Conservation (phyloP, 2,329 filamentous ascomycete genomes). For the Zymoseptoria ardabiliae region DNA sequence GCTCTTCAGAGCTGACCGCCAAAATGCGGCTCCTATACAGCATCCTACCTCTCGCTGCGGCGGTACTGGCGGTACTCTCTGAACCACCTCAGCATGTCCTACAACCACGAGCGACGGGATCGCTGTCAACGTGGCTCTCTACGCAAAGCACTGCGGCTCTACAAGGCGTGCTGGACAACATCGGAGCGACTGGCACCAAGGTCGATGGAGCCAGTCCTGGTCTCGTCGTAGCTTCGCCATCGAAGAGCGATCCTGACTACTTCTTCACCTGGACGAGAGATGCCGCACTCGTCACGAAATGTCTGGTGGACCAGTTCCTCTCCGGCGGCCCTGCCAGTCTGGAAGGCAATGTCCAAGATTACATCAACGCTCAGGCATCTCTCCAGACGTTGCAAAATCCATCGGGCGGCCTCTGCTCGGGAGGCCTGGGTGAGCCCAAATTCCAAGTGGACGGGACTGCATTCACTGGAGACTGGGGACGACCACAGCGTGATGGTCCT, state of each 20-base stretch:
- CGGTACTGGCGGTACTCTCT: conserved; percentile 1
- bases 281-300: conserved; percentile 62
- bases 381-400: conserved; percentile 63
- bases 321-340: conserved; percentile 49
- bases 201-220: conserved; percentile 44
- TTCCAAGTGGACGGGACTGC: conserved; percentile 57
- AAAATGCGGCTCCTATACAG: conserved; percentile 8
- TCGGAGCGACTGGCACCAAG: conserved; percentile 45
- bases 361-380: conserved; percentile 58
- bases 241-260: conserved; percentile 50
- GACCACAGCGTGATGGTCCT: conserved; percentile 73
- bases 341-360: conserved; percentile 58
- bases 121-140: conserved; percentile 32
- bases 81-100: conserved; percentile 7
- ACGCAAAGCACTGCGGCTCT: conserved; percentile 43
- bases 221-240: conserved; percentile 50
- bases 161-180: conserved; percentile 49
- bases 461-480: conserved; percentile 54
- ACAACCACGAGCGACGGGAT: conserved; percentile 12
- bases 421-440: conserved; percentile 64
- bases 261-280: conserved; percentile 76
- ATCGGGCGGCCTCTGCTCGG: conserved; percentile 49
- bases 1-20: not conserved
- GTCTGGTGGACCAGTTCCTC: conserved; percentile 59
- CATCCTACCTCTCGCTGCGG: conserved; percentile 7